Evolutionary conservation across 2,329 filamentous ascomycete species (phyloP).

Genomic region (Colletotrichum sp.): DNA sequence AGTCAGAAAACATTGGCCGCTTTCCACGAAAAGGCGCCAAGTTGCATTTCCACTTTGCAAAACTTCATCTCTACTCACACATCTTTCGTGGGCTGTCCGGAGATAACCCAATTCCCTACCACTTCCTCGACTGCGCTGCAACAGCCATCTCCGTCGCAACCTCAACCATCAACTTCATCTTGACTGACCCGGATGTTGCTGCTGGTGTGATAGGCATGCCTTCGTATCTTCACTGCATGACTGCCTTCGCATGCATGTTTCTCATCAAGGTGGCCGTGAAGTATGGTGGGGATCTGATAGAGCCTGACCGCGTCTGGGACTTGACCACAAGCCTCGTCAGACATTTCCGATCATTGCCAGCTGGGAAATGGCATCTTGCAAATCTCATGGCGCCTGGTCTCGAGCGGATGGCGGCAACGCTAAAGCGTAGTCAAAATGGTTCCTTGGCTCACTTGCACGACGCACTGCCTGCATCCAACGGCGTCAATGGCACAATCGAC

Average conservation of each 20-base stretch:
- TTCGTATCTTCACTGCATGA: constrained; percentile 57
- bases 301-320: constrained; percentile 38
- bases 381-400: constrained; percentile 51
- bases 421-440: background rate
- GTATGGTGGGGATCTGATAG: constrained; percentile 41
- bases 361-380: constrained; percentile 49
- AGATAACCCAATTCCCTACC: constrained; percentile 34
- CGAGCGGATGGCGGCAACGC: constrained; percentile 40
- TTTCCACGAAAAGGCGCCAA: constrained; percentile 45
- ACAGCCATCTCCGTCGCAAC: constrained; percentile 43
- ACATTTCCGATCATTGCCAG: constrained; percentile 43
- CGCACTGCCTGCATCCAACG: background rate
- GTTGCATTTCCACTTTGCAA: constrained; percentile 46
- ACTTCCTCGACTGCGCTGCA: constrained; percentile 36
- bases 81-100: constrained; percentile 42
- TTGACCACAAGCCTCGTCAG: constrained; percentile 40
- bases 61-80: constrained; percentile 46
- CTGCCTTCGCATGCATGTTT: constrained; percentile 57
- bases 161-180: constrained; percentile 47
- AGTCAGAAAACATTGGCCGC: constrained; percentile 41
- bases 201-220: constrained; percentile 48
- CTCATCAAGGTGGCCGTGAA: constrained; percentile 52
- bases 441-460: background rate
- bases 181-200: constrained; percentile 45
- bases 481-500: background rate